These are phyloP conservation scores for Fusarium sp. DNA, from an alignment of 2,329 filamentous ascomycete species.

Conservation along the genomic window DNA sequence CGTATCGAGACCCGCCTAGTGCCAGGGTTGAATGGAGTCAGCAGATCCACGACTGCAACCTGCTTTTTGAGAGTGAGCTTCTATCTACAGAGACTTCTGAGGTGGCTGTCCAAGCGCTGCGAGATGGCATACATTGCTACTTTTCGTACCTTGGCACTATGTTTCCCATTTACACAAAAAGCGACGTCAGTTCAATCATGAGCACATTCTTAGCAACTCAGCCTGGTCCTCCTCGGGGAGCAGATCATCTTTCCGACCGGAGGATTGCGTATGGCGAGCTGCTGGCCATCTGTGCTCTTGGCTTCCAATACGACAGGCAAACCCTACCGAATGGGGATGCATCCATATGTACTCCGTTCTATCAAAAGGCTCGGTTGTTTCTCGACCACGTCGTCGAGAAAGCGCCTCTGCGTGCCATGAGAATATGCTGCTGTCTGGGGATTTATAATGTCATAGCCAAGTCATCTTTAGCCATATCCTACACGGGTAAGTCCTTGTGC, in stretches of 20 bases:
- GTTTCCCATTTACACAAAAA: neutral
- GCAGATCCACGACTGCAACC: neutral
- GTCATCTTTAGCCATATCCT: constrained; percentile 2
- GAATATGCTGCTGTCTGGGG: neutral
- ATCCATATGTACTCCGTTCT: neutral
- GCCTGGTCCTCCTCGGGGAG: no score
- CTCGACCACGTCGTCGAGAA: neutral
- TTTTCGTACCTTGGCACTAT: neutral
- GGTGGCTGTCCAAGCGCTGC: neutral
- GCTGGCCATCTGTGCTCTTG: neutral
- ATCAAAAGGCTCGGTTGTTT: neutral
- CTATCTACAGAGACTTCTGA: accelerated
- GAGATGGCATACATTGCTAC: neutral
- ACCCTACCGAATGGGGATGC: accelerated
- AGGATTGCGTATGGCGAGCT: neutral
- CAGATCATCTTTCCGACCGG: accelerated
- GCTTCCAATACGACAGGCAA: neutral
- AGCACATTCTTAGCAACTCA: neutral
- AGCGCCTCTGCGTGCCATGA: neutral
- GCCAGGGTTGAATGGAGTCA: accelerated
- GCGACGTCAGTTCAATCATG: accelerated
- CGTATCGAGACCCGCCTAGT: accelerated
- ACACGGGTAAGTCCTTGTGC: neutral
- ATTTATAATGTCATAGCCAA: constrained; percentile 1
- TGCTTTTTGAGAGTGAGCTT: neutral